Evolutionary conservation across 805 yeast species (phyloP), one percentile per base, ranked within the genome.

Genomic region (Ogataea nonfermentans): DNA sequence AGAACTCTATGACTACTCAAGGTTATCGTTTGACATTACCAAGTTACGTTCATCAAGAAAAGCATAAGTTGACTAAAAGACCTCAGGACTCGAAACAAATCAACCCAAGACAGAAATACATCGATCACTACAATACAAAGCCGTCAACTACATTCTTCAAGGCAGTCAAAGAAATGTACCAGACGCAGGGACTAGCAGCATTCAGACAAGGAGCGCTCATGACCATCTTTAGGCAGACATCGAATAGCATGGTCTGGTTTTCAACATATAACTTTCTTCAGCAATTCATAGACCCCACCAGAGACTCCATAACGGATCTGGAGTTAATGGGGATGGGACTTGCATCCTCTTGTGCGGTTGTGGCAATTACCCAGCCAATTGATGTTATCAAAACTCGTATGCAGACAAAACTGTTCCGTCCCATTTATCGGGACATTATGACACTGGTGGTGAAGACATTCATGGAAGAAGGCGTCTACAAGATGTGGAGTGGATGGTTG

Each of bases 381-480:
- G 97, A 90, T 63, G 86, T 87, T 2, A 63, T 90, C 33, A 90
- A 90, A 65, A 78, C 96, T 2, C 75, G 95, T 55, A 77, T 89
- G 77, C 96, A 89, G 62, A 77, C 88, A 53, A 76, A 79, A 52
- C 78, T 81, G 55, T 78, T 83, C n/a, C 71, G 71, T 53, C 53
- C 60, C 4, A 51, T 75, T 2, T 83, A 81, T 57, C 71, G 68
- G 42, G 87, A 82, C 61, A 68, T 87, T 5, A 62, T 84, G 52
- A 73, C 78, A 13, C 73, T 81, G 55, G 66, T 72, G 6, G 73
- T 70, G 40, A 60, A 71, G 49, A 70, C 73, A 2, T 73, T 71
- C 43, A 65, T 72, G 26, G 66, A 67, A 28, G 77, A 71, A 51
- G 75, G 76, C 4, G 37, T 67, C 14, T 41, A 53, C n/a, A 69